A percentile compares a stretch with the other conserved stretches of the same genome.
Evolutionary conservation across 345 rosid genomes (phyloP).

Genomic region (Sisymbrium irio): DNA sequence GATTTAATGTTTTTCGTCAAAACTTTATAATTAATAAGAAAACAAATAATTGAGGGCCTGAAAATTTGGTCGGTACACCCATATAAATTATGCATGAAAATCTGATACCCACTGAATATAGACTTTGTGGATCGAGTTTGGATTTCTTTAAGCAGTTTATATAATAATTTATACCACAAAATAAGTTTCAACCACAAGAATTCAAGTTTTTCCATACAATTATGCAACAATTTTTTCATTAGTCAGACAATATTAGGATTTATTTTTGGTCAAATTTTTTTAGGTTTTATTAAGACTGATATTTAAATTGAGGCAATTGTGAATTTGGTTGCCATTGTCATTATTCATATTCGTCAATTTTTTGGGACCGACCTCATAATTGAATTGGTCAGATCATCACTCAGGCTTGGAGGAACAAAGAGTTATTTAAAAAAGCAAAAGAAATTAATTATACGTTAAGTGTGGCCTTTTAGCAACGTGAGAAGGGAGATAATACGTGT

Average conservation of each 20-base stretch:
- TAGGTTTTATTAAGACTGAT: neutral
- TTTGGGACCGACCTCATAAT: constrained; percentile 5
- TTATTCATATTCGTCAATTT: neutral
- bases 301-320: neutral
- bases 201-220: neutral
- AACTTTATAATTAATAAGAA: no score
- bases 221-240: neutral
- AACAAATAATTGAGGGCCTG: no score
- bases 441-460: neutral
- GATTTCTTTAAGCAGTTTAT: no score
- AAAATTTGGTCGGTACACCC: no score
- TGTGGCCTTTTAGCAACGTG: neutral
- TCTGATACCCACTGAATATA: no score
- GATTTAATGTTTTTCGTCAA: no score
- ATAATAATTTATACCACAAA: no score
- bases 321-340: neutral
- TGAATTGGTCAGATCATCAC: neutral
- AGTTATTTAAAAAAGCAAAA: neutral
- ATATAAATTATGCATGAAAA: no score
- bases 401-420: neutral
- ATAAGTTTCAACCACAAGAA: no score
- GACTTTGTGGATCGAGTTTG: no score
- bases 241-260: no score
- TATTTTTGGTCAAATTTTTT: neutral
- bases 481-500: neutral